phyloP scores from a whole-genome alignment of 371 early-diverging fungal species.

The Umbelopsis sp. region DNA sequence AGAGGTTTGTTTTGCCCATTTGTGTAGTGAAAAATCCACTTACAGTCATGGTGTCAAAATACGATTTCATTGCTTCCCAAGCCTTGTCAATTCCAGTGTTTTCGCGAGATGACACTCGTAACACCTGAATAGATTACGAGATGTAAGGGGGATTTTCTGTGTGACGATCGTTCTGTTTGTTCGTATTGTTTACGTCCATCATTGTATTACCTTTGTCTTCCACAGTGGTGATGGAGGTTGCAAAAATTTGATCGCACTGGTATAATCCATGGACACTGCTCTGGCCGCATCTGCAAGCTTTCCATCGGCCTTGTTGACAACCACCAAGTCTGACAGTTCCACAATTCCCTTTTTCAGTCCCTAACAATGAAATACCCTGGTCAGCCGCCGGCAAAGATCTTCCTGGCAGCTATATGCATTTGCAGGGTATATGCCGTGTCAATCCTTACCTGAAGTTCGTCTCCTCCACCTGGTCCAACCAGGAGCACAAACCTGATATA shows the following conservation, averaged over 20 bases:
- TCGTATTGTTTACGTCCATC: neutral
- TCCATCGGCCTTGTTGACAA: slow-evolving; percentile 84
- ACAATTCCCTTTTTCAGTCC: slow-evolving; percentile 87
- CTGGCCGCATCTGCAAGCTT: slow-evolving; percentile 63
- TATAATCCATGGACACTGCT: slow-evolving; percentile 67
- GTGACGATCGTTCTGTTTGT: neutral
- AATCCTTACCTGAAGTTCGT: slow-evolving; percentile 64
- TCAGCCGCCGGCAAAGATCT: too few relatives aligned
- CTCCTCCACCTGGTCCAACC: slow-evolving; percentile 68
- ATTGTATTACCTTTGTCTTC: slow-evolving; percentile 40
- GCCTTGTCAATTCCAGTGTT: slow-evolving; percentile 64
- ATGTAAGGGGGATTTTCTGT: slow-evolving; percentile 17
- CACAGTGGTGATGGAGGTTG: slow-evolving; percentile 37
- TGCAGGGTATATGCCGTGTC: neutral
- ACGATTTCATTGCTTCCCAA: slow-evolving; percentile 67
- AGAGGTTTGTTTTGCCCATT: neutral
- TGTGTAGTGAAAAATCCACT: neutral
- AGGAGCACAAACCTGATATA: slow-evolving; percentile 49
- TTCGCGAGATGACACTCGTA: slow-evolving; percentile 65
- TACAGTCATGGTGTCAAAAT: slow-evolving; percentile 52
- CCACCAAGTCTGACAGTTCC: slow-evolving; percentile 76
- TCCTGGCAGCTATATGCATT: neutral
- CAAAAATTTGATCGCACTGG: slow-evolving; percentile 64
- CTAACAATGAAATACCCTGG: slow-evolving; percentile 24
- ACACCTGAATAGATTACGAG: slow-evolving; percentile 33